A percentile compares a stretch with the other conserved stretches of the same genome.
These are phyloP conservation scores for Aspergillus texensis DNA, from an alignment of 2,329 filamentous ascomycete genomes.

Conservation along the genomic window DNA sequence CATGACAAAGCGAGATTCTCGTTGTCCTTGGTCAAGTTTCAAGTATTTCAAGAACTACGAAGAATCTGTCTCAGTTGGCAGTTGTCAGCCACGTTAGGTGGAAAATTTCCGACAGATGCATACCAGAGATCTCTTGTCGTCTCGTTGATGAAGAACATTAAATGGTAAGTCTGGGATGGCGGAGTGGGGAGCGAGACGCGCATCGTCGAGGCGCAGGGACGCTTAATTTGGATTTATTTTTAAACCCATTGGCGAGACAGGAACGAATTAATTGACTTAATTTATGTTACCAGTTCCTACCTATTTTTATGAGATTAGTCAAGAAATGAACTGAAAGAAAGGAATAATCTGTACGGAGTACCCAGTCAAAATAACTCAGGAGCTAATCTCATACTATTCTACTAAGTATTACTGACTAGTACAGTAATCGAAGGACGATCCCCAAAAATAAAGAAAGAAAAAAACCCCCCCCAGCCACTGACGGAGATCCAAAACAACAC, in stretches of 20 bases:
- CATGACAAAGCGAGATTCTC: not conserved
- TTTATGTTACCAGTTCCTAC: not conserved
- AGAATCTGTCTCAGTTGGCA: not conserved
- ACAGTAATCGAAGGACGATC: not conserved
- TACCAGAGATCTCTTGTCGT: not conserved
- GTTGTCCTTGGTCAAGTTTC: not conserved
- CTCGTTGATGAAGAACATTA: not conserved
- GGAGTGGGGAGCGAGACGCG: constrained; percentile 4
- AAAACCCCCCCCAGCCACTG: constrained; percentile 2
- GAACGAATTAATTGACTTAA: not conserved
- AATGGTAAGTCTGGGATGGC: not conserved
- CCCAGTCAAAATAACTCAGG: not conserved
- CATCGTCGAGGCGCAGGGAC: constrained; percentile 3
- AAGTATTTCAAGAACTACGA: not conserved
- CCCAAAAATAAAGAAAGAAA: not conserved
- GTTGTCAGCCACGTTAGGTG: not conserved
- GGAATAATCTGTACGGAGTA: not conserved
- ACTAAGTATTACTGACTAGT: not conserved
- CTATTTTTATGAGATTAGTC: not conserved
- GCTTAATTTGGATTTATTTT: not conserved
- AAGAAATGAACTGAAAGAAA: not conserved
- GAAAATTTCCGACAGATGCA: not conserved
- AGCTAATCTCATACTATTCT: not conserved
- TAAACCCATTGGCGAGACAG: not conserved
- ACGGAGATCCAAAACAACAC: constrained; percentile 11